phyloP scores from a whole-genome alignment of 495 filamentous ascomycete species.

The Daldinia childiae region DNA sequence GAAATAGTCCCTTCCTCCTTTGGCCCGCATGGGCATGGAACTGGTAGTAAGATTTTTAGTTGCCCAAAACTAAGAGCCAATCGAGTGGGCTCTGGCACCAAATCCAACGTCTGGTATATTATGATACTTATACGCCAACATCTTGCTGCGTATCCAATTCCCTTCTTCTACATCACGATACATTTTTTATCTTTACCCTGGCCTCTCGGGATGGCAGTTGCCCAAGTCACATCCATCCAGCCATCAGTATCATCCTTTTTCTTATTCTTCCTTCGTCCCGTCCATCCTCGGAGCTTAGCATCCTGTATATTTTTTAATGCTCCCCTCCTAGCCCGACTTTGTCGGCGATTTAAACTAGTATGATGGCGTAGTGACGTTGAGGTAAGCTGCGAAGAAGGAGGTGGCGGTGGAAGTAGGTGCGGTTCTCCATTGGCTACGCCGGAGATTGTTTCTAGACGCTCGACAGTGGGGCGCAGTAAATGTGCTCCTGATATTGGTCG shows the following conservation, averaged over 20 bases:
- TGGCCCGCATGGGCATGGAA: background rate
- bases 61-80: background rate
- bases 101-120: background rate
- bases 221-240: conserved; percentile 61
- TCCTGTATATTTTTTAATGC: conserved; percentile 65
- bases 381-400: conserved; percentile 43
- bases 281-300: conserved; percentile 64
- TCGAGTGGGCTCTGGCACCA: background rate
- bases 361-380: conserved; percentile 46
- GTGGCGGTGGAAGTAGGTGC: conserved; percentile 18
- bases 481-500: conserved; percentile 49
- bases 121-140: background rate
- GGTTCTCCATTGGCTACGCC: conserved; percentile 44
- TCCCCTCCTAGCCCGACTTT: conserved; percentile 62
- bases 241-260: conserved; percentile 48
- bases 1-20: conserved; percentile 4
- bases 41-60: background rate
- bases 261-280: conserved; percentile 53
- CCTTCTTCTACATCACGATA: conserved; percentile 59
- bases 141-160: background rate
- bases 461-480: conserved; percentile 56
- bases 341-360: conserved; percentile 52
- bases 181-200: conserved; percentile 58
- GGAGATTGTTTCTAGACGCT: conserved; percentile 61
- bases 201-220: conserved; percentile 20